A percentile compares a stretch with the other conserved stretches of the same genome.
These are phyloP conservation scores for Trichoderma atrobrunneum DNA, from an alignment of 2,329 filamentous ascomycete genomes.

Conservation along the genomic window DNA sequence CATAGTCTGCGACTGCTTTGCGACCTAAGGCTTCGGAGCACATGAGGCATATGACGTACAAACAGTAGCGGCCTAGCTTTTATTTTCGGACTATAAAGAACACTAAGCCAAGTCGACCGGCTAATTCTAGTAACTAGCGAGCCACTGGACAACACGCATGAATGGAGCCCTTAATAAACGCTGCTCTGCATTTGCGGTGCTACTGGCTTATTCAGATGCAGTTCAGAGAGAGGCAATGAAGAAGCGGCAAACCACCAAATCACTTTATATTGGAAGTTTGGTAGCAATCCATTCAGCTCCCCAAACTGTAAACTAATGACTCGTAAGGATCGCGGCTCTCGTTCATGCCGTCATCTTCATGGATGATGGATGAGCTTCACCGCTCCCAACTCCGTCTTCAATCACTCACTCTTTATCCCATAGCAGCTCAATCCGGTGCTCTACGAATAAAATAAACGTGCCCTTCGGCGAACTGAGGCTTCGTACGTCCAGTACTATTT, in stretches of 20 bases:
- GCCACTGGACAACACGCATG: background rate
- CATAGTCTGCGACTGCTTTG: background rate
- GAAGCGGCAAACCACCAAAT: background rate
- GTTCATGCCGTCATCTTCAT: background rate
- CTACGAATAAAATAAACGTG: background rate
- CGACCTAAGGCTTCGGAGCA: background rate
- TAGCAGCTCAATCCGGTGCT: background rate
- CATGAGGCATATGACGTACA: background rate
- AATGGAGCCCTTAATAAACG: background rate
- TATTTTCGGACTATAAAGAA: background rate
- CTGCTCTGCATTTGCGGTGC: background rate
- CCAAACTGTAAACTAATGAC: background rate
- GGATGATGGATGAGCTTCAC: background rate
- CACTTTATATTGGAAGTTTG: background rate
- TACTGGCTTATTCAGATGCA: background rate
- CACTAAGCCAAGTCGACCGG: background rate
- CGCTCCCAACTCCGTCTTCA: background rate
- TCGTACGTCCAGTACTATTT: background rate
- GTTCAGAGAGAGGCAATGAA: background rate
- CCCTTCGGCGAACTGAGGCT: background rate
- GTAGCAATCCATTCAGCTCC: background rate
- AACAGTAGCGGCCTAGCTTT: background rate
- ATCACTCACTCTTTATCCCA: background rate
- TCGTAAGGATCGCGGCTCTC: background rate
- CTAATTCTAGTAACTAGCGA: background rate